phyloP scores from a whole-genome alignment of 2,329 filamentous ascomycete species.

The Leptosphaerulina australis region DNA sequence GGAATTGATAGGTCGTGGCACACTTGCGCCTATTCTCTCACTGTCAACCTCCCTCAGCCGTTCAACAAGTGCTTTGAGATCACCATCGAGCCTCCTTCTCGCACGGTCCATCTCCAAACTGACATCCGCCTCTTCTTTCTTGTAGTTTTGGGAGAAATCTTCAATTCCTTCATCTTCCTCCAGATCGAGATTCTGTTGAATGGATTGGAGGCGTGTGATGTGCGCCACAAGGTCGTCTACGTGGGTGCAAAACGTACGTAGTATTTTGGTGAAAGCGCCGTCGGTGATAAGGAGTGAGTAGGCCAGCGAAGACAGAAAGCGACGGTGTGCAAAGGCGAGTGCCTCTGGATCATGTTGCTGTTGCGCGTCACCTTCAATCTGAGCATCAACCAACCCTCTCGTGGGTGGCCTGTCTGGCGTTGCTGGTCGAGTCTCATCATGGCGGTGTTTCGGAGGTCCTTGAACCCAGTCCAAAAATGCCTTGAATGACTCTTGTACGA shows the following conservation, averaged over 20 bases:
- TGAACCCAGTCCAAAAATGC: conserved; percentile 79
- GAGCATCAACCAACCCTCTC: conserved; percentile 11
- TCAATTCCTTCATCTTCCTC: conserved; percentile 83
- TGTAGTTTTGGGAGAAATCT: conserved; percentile 57
- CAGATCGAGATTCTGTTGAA: conserved; percentile 79
- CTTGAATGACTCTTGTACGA: conserved; percentile 80
- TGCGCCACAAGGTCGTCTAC: conserved; percentile 84
- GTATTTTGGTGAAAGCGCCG: conserved; percentile 64
- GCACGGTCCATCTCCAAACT: conserved; percentile 68
- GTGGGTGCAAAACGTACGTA: conserved; percentile 71
- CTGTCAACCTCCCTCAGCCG: conserved; percentile 66
- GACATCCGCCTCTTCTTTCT: conserved; percentile 73
- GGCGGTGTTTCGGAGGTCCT: conserved; percentile 18
- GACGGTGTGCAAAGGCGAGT: conserved; percentile 77
- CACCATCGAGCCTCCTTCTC: conserved; percentile 67
- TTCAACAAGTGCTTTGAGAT: conserved; percentile 67
- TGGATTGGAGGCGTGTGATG: conserved; percentile 73
- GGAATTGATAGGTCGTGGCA: conserved; percentile 18
- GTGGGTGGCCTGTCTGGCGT: conserved; percentile 11
- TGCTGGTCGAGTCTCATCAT: conserved; percentile 9
- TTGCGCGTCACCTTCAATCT: neutral
- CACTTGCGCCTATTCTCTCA: conserved; percentile 47
- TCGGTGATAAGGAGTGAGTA: conserved; percentile 71
- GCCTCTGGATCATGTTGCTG: conserved; percentile 79
- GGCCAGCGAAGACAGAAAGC: conserved; percentile 73